These are phyloP conservation scores for Pisolithus sp. DNA, from an alignment of 768 basidiomycete species.

Conservation along the genomic window DNA sequence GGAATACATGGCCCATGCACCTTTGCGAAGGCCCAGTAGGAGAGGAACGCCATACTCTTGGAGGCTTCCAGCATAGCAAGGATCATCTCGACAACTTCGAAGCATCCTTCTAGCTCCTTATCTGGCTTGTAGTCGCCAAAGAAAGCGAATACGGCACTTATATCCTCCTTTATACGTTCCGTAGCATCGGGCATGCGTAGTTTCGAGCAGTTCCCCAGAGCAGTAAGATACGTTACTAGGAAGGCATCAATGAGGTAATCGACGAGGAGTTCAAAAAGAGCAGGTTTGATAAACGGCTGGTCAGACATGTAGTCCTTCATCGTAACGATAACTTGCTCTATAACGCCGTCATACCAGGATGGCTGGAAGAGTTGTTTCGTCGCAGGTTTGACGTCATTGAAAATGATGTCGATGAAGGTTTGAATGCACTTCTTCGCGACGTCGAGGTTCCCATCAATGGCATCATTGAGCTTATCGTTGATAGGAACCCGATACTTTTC, in stretches of 20 bases:
- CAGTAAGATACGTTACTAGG: constrained; percentile 85
- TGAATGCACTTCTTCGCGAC: constrained; percentile 97
- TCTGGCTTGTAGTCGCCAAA: constrained; percentile 74
- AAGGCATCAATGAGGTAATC: constrained; percentile 91
- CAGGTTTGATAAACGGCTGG: constrained; percentile 83
- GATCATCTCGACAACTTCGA: constrained; percentile 83
- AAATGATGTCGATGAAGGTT: constrained; percentile 88
- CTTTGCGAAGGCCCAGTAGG: constrained; percentile 91
- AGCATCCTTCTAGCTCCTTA: constrained; percentile 73
- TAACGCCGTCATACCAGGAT: constrained; percentile 85
- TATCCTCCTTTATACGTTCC: constrained; percentile 78
- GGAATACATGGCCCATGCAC: constrained; percentile 88
- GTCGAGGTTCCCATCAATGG: constrained; percentile 97
- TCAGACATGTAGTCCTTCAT: constrained; percentile 97
- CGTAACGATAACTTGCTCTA: constrained; percentile 88
- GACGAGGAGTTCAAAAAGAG: constrained; percentile 83
- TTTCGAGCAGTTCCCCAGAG: constrained; percentile 77
- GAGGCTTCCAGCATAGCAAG: constrained; percentile 78
- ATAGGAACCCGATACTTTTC: constrained; percentile 85
- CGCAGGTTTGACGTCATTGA: constrained; percentile 89
- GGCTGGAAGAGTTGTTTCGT: constrained; percentile 78
- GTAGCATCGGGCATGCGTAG: constrained; percentile 80
- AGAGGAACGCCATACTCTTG: constrained; percentile 84
- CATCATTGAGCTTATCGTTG: constrained; percentile 84
- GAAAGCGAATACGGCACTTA: constrained; percentile 69